Evolutionary conservation across 192 early-diverging fungal genomes (phyloP), one percentile per base, ranked within the genome.

Genomic region (Coemansia umbellata): DNA sequence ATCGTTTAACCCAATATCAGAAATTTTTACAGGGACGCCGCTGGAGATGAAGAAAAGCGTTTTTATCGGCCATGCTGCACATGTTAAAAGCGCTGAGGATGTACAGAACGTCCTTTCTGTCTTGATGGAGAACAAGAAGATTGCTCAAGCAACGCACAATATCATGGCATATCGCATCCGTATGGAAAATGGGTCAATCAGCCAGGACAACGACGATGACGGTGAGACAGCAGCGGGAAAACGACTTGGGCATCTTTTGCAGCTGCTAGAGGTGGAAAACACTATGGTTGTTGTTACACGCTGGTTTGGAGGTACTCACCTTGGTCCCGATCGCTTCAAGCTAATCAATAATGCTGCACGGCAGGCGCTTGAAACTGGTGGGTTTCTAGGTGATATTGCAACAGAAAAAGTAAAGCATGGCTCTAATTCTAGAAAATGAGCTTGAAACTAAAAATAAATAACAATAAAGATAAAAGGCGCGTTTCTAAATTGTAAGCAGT

Each of bases 181-280:
- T 13, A 47, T 83, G 8, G 55, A 63, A 15, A 60, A 32, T 27
- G 68, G 63, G 1, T 66, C 68, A 15, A 55, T 78, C 15, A 65
- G 63, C 32, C 87, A 91, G 64, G 87, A 90, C 45, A 89, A 89
- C 57, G 94, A 97, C 63, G 94, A 97, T 64, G 93, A 97, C 42
- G 94, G 94, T 15, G 94, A 97, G 72, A 88, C 85, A 2, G 92
- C 92, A 2, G 94, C 94, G 4, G 94, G 94, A 11, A 83, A 84
- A 53, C 70, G 93, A 26, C 67, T 97, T 41, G 67, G 83, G 9
- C 90, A 95, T 73, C 67, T 97, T 54, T 65, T 97, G 62, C 83
- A 94, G 53, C 69, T 89, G 11, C 52, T 89, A 22, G 83, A 86
- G 6, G 81, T 81, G 5, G 69, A 75, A 32, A 85, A 93, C 64